Base-by-base conservation (phyloP, 352 stramenopile genomes). In the Globisporangium camurandrum region DNA sequence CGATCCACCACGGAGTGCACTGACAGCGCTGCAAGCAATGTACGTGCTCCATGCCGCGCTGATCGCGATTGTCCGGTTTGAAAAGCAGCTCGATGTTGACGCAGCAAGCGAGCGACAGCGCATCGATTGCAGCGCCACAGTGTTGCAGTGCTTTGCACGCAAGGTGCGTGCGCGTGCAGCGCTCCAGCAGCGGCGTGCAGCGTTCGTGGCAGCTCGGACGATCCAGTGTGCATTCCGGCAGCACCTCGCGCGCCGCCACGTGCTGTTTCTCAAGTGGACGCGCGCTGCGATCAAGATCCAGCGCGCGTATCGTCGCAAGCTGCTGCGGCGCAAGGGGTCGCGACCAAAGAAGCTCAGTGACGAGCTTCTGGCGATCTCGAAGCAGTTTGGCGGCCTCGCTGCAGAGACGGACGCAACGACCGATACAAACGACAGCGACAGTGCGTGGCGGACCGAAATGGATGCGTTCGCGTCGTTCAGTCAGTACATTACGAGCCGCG, bases 181-280 rank as follows among this genome's bases (percentile, higher is more conserved):
- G 23, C 54, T 86, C 1, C 55, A 46, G 12, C 57, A 51, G 14
- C 59, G 70, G 7, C 48, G 61, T 19, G 46, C 44, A 20, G 59
- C 75, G 49, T 80, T 63, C 31, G 26, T 43, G 1, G 66, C 71
- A 0, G 69, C 75, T 0, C 27, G 82, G 6, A 37, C 46, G 4
- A 82, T 92, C 43, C 77, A 92, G 54, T 89, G 80, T 49, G 69
- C 67, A 1, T 86, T 76, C 19, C 75, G 80, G 0, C 77, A 88
- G 43, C 62, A 78, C 41, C 67, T 92, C 42, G 80, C 80, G 3
- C 69, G 75, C 16, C 70, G 75, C 14, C 61, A 49, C 12, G 19
- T 61, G 2, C 58, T 78, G 2, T 85, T 83, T 27, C 56, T 76
- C 33, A 67, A 63, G 24, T 82, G 69, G 66, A 71, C 54, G 7